phyloP scores from a whole-genome alignment of 768 basidiomycete genomes.

The Trametes punicea region DNA sequence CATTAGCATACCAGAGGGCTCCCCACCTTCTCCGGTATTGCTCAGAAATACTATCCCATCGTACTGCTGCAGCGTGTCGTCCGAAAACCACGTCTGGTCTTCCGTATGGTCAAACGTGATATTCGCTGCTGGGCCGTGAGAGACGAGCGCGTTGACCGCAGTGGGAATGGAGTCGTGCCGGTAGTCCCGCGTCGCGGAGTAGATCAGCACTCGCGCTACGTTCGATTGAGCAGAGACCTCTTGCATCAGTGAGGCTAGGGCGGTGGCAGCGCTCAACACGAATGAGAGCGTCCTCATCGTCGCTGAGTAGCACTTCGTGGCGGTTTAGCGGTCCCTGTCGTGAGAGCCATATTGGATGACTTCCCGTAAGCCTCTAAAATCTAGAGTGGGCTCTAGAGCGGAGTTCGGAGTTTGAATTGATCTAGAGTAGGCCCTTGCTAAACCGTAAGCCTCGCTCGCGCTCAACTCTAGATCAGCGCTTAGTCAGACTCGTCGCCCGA shows the following conservation, averaged over 20 bases:
- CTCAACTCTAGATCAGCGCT: too few species aligned
- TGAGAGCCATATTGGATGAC: too few species aligned
- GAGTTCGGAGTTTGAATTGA: too few species aligned
- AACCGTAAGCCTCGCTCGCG: too few species aligned
- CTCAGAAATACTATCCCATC: conserved; percentile 45
- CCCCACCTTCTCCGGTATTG: conserved; percentile 44
- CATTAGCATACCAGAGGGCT: background rate
- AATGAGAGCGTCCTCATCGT: background rate
- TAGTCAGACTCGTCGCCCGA: too few species aligned
- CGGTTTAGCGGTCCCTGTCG: background rate
- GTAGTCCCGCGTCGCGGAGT: conserved; percentile 42
- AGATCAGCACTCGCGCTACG: conserved; percentile 27
- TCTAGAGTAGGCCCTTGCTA: too few species aligned
- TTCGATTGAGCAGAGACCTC: background rate
- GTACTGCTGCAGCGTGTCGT: conserved; percentile 37
- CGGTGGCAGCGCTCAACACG: background rate
- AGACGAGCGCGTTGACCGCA: conserved; percentile 39
- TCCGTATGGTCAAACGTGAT: conserved; percentile 45
- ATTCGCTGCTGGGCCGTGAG: conserved; percentile 21
- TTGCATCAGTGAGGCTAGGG: background rate
- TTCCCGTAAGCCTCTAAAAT: too few species aligned
- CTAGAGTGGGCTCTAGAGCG: too few species aligned
- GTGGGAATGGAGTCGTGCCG: conserved; percentile 50
- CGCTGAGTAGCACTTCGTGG: background rate
- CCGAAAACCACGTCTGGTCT: conserved; percentile 40